A percentile compares a stretch with the other conserved stretches of the same genome.
phyloP scores from a whole-genome alignment of 2,329 filamentous ascomycete species.

The Laburnicola sp. region DNA sequence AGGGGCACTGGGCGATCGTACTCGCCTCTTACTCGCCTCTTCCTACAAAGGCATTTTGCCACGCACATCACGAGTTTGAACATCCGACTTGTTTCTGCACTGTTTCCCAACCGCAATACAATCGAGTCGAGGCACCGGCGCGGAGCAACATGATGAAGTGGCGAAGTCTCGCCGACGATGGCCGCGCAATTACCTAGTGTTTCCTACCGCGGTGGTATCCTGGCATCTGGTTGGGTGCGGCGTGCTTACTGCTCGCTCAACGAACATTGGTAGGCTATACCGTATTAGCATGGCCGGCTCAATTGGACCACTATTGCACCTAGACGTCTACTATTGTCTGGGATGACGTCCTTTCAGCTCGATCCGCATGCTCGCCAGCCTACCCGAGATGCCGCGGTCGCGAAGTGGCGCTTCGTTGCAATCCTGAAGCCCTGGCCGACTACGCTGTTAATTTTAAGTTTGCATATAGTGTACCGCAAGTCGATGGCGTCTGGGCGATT shows the following conservation, averaged over 20 bases:
- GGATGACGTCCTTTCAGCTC: background rate
- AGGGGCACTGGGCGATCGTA: no score
- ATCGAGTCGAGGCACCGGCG: no score
- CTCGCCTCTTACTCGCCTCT: no score
- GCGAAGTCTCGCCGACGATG: background rate
- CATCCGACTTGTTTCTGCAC: no score
- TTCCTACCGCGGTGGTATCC: background rate
- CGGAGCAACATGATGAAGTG: background rate
- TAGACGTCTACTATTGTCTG: no score
- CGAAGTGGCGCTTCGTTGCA: background rate
- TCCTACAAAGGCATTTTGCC: no score
- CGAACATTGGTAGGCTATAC: no score
- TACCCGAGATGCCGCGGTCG: background rate
- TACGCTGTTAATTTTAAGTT: background rate
- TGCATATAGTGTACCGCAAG: background rate
- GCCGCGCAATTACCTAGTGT: background rate
- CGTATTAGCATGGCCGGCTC: no score
- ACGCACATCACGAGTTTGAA: no score
- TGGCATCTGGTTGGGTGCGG: background rate
- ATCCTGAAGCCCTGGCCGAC: background rate
- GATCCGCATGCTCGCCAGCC: background rate
- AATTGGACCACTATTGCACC: no score
- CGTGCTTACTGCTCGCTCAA: no score
- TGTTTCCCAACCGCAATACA: no score
- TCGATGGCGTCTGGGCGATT: background rate